Conservation (phyloP, 2,329 filamentous ascomycete species). For the Fusarium nanum region DNA sequence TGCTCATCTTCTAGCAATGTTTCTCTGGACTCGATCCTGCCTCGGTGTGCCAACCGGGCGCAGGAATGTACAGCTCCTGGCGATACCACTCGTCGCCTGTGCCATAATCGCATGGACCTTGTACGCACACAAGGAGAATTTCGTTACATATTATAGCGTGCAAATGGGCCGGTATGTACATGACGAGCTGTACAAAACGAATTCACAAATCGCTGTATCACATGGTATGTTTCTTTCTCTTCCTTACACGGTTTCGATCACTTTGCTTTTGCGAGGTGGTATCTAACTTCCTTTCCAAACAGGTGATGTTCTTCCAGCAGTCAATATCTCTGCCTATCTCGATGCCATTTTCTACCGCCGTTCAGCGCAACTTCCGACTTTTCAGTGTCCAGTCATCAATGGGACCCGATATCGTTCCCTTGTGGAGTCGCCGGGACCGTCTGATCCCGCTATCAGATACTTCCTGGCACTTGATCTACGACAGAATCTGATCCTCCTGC, state of each 20-base stretch:
- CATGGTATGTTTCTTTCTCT: neutral
- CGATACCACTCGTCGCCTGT: neutral
- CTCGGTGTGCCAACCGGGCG: neutral
- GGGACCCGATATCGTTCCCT: neutral
- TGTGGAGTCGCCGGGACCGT: neutral
- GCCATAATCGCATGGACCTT: neutral
- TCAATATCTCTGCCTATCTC: neutral
- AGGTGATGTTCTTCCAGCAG: neutral
- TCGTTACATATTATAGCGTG: neutral
- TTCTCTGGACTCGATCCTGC: neutral
- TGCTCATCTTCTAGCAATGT: neutral
- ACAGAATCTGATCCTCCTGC: neutral
- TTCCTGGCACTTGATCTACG: neutral
- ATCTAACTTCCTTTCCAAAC: neutral
- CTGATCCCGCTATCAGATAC: neutral
- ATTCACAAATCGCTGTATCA: neutral
- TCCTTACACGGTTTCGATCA: too few relatives aligned
- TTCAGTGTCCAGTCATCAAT: neutral
- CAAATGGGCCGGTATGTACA: neutral
- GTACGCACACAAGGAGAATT: neutral
- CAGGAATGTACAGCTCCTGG: neutral
- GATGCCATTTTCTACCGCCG: neutral
- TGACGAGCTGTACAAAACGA: neutral
- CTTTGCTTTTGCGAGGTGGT: too few relatives aligned
- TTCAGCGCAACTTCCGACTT: neutral